Base-by-base conservation (phyloP, 768 basidiomycete species). In the Lactarius akahatsu region DNA sequence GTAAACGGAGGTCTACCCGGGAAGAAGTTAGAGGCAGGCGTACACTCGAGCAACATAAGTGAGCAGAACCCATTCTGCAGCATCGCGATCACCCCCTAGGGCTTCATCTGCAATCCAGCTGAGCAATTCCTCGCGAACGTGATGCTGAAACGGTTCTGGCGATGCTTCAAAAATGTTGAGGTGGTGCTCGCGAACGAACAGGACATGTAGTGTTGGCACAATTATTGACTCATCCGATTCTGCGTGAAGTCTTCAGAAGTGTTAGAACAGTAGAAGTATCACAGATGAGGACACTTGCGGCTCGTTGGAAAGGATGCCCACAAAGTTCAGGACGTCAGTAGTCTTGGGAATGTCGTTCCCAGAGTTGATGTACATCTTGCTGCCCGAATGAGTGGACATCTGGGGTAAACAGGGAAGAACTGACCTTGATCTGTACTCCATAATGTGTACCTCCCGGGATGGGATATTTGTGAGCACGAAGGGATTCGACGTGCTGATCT, bases 41-140 rank as follows among this genome's bases (percentile, higher is more conserved):
- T 72, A 93, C 92, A 88, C 84, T 76, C 82, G 81, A 34, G 87
- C 80, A 18, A 89, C 79, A 55, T 80, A 72, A 52, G 82, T 78
- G 32, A 93, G 78, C 5, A 94, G 78, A 8, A 90, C 79, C 88
- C 89, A 92, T 76, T 92, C 88, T 28, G 91, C 90, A 2, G 87
- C 86, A 26, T 84, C 78, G 36, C 71, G 74, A 72, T 94, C 92
- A 4, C 89, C 88, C 0, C 81, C 88, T 4, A 94, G 79, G 13
- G 81, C 85, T 72, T 90, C 85, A 28, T 81, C 76, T 0, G 91
- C 89, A 58, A 94, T 83, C 92, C 92, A 94, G 0, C 77, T 68
- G 45, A 93, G 80, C 20, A 94, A 78, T 55, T 87, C 82, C 9
- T 80, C 72, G 43, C 88, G 80, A 18, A 85, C 64, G 6, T 57